Conservation (phyloP, 2,329 filamentous ascomycete species). For the Alternaria incomplexa region DNA sequence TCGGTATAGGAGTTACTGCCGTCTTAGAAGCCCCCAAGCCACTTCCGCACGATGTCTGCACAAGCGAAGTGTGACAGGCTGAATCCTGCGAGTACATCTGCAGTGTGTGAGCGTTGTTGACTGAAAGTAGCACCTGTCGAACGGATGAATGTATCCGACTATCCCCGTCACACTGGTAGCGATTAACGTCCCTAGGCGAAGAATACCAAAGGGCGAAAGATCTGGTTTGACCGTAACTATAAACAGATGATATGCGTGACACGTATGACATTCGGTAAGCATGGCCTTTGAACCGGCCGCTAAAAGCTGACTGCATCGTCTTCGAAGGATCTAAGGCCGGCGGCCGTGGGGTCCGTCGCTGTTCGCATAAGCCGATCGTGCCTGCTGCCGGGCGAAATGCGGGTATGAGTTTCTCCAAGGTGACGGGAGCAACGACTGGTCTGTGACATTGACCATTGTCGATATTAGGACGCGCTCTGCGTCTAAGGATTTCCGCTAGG, state of each 20-base stretch:
- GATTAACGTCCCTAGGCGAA: background rate
- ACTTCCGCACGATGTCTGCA: background rate
- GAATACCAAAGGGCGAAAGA: background rate
- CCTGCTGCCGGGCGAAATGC: conserved; percentile 15
- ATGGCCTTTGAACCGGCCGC: conserved; percentile 24
- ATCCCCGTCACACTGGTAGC: background rate
- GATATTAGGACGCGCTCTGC: background rate
- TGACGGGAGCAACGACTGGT: background rate
- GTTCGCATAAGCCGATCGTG: conserved; percentile 19
- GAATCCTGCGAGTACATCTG: background rate
- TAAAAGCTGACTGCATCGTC: conserved; percentile 45
- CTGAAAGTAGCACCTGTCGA: background rate
- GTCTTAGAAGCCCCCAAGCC: background rate
- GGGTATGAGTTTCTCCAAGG: background rate
- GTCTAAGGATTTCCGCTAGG: conserved; percentile 63
- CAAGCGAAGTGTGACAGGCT: background rate
- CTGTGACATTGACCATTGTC: background rate
- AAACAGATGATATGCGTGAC: background rate
- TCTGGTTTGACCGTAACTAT: background rate
- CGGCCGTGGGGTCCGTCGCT: conserved; percentile 25
- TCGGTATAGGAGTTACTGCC: background rate
- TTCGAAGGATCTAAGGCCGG: conserved; percentile 28
- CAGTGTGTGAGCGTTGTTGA: background rate
- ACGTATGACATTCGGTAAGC: conserved; percentile 15
- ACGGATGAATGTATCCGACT: background rate